phyloP scores from a whole-genome alignment of 768 basidiomycete species.

The Tricholoma matsutake region DNA sequence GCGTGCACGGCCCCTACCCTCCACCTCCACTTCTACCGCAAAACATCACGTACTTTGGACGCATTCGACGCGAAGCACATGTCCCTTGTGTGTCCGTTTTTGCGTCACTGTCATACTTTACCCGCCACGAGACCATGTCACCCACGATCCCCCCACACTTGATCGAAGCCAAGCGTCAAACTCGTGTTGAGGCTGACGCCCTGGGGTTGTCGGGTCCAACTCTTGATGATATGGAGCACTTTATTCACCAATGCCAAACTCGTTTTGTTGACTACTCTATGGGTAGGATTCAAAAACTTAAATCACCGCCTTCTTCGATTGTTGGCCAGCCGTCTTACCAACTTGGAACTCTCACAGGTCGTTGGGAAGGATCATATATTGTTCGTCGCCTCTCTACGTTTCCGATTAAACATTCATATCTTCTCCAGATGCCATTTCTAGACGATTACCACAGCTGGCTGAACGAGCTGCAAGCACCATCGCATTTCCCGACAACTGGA shows the following conservation, averaged over 20 bases:
- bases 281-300: constrained; percentile 15
- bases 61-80: constrained; percentile 24
- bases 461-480: constrained; percentile 29
- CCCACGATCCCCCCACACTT: constrained; percentile 41
- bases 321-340: constrained; percentile 33
- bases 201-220: constrained; percentile 38
- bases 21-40: constrained; percentile 26
- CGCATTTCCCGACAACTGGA: constrained; percentile 31
- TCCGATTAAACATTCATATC: background rate
- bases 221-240: constrained; percentile 43
- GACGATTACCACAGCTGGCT: constrained; percentile 39
- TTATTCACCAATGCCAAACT: constrained; percentile 40
- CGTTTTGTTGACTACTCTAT: constrained; percentile 32
- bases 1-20: constrained; percentile 25
- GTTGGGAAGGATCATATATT: constrained; percentile 48
- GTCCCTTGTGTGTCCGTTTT: constrained; percentile 44
- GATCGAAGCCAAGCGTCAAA: constrained; percentile 17
- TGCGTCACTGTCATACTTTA: constrained; percentile 47
- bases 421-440: constrained; percentile 34
- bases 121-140: constrained; percentile 33
- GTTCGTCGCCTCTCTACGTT: constrained; percentile 26
- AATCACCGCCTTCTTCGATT: constrained; percentile 10
- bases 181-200: constrained; percentile 30
- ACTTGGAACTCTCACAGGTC: constrained; percentile 43
- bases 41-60: constrained; percentile 43